phyloP scores from a whole-genome alignment of 305 asterid genomes.

The Petunia hybrid region DNA sequence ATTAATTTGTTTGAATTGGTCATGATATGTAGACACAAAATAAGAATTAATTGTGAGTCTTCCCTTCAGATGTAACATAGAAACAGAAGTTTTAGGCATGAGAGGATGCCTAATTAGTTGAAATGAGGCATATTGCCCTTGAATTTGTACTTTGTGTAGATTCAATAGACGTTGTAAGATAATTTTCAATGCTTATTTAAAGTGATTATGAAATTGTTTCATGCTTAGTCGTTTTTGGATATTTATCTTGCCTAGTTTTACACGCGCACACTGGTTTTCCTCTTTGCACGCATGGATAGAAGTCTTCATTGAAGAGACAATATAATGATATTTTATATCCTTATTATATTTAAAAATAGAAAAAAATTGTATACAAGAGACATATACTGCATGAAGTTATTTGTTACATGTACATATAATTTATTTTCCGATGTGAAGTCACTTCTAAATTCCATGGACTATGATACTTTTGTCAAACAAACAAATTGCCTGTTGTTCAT shows the following conservation, averaged over 20 bases:
- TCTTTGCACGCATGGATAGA: no score
- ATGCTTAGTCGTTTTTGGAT: neutral
- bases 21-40: slow-evolving; percentile 37
- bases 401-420: no score
- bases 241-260: neutral
- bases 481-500: neutral
- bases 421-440: no score
- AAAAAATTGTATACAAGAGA: no score
- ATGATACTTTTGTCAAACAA: no score
- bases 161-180: neutral
- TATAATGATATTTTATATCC: no score
- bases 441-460: no score
- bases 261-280: no score
- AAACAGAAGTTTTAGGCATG: slow-evolving; percentile 36
- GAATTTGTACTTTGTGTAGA: slow-evolving; percentile 2
- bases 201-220: neutral
- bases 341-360: no score
- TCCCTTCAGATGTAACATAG: slow-evolving; percentile 39
- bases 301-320: no score
- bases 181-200: neutral
- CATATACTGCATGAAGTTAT: no score
- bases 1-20: slow-evolving; percentile 35
- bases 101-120: slow-evolving; percentile 40
- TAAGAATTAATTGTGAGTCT: slow-evolving; percentile 23
- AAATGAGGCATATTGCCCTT: slow-evolving; percentile 26